Evolutionary conservation across 768 basidiomycete genomes (phyloP).

Genomic region (Boletus pseudo-olivaceus): DNA sequence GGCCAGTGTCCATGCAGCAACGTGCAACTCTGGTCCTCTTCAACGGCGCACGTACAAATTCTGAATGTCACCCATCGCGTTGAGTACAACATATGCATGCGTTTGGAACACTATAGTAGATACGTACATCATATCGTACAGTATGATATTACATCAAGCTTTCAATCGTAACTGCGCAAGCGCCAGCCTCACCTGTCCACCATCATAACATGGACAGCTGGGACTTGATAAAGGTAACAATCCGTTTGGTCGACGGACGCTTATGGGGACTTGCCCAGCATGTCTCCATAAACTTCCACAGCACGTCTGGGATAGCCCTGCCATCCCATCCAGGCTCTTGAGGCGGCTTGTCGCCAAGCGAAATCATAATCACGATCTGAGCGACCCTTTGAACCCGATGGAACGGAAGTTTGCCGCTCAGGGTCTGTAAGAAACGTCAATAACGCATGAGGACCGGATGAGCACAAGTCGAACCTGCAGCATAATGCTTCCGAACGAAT

Average conservation of each 20-base stretch:
- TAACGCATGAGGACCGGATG: not conserved
- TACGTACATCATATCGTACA: not conserved
- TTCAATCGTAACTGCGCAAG: not conserved
- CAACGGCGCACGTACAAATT: not conserved
- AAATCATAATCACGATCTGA: conserved; percentile 24
- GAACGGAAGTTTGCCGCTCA: conserved; percentile 27
- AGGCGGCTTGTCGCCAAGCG: conserved; percentile 2
- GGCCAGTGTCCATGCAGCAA: not conserved
- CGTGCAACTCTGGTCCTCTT: not conserved
- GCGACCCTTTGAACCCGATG: conserved; percentile 15
- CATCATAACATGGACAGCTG: not conserved
- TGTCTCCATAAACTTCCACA: conserved; percentile 22
- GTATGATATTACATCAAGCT: not conserved
- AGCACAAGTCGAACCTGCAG: conserved; percentile 17
- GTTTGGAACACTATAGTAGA: not conserved
- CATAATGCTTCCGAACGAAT: conserved; percentile 31
- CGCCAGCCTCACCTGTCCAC: not conserved
- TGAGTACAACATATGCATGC: not conserved
- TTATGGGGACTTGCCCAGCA: conserved; percentile 20
- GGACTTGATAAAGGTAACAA: conserved; percentile 15
- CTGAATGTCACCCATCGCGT: not conserved
- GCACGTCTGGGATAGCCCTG: conserved; percentile 15
- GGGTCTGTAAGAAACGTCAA: conserved; percentile 9
- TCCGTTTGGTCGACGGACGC: conserved; percentile 14
- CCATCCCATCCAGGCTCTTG: conserved; percentile 23